Evolutionary conservation across 805 yeast species (phyloP), one percentile per base, ranked within the genome.

Genomic region (Suhomyces prunicola): DNA sequence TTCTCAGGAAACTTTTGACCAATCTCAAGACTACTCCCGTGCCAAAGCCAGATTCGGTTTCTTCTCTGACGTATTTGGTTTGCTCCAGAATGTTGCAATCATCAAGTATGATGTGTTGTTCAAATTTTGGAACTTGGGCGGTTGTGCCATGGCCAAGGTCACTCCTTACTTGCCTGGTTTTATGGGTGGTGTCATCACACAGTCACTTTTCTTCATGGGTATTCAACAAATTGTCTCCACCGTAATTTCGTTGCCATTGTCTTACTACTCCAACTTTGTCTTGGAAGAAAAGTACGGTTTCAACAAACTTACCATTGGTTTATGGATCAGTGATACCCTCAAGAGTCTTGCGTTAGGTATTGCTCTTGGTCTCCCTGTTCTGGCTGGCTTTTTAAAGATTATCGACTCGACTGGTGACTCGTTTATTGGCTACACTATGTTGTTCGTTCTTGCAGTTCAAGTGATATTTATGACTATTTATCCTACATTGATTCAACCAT

Each of bases 261-360:
- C 85, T 8, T 85, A 87, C 67, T 92, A 91, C 71, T 75, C 81
- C 53, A 87, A 87, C 61, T 94, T 94, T 73, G 92, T 91, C 13
- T 77, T 94, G 60, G 99, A 94, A 72, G 97, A 93, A 68, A 83
- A 83, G 70, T 93, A 79, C 63, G 99, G 99, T 1, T 94, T 94
- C 75, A 94, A 94, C 75, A 94, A 94, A 71, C 78, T 83, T 60
- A 93, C 97, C 2, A 55, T 78, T 15, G 72, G 76, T 48, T 74
- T 90, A 48, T 94, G 96, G 88, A 51, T 88, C 24, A 65, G 81
- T 24, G 99, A 94, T 69, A 73, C 76, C 56, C 46, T 90, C 57
- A 94, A 93, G 70, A 70, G 81, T 27, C 67, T 80, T 40, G 54
- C 76, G 1, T 73, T 94, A 47, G 68, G 82, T 33, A 63, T 80